Base-by-base conservation (phyloP, 805 yeast species). In the Clavispora phyllophila region DNA sequence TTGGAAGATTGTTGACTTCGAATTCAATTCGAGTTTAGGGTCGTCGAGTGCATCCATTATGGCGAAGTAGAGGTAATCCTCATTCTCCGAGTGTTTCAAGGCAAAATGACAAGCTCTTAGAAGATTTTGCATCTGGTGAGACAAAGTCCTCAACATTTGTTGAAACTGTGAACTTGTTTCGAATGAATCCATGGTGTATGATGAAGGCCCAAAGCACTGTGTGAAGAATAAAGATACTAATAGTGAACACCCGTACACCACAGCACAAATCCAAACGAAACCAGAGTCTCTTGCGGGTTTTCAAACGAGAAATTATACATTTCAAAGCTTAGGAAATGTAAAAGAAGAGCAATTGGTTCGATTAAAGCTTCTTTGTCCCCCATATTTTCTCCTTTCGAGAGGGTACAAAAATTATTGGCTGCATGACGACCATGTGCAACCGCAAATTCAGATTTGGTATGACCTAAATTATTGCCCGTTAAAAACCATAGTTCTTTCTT, bases 81-180 rank as follows among this genome's bases (percentile, higher is more conserved):
- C 79, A 22, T 77, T 69, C 15, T 79, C 89, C 28, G 66, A 56
- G 53, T 82, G 70, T 47, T 74, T 72, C 47, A 81, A 60, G 2
- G 86, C 77, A 57, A 78, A 81, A 45, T 70, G 72, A 2, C 81
- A 76, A 8, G 81, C 74, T 39, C 73, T 73, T 9, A 66, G 61
- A 25, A 79, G 65, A n/a, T 69, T 66, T 51, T 65, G 75, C 39
- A 69, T 64, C 1, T 88, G 75, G 0, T 96, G 90, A 34, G 79
- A 81, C 33, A 91, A 65, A 6, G 72, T 61, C 50, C 81, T 74
- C 42, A 90, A 69, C 35, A 81, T 76, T 52, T 81, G 86, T 5
- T 79, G 72, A 54, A 90, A 83, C 61, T 84, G 84, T 36, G 87
- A 66, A 45, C 91, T 75, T 4, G 90, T 89, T 56, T 87, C 96